Evolutionary conservation across 192 early-diverging fungal species (phyloP).

Genomic region (Dimargaris cristalligena): DNA sequence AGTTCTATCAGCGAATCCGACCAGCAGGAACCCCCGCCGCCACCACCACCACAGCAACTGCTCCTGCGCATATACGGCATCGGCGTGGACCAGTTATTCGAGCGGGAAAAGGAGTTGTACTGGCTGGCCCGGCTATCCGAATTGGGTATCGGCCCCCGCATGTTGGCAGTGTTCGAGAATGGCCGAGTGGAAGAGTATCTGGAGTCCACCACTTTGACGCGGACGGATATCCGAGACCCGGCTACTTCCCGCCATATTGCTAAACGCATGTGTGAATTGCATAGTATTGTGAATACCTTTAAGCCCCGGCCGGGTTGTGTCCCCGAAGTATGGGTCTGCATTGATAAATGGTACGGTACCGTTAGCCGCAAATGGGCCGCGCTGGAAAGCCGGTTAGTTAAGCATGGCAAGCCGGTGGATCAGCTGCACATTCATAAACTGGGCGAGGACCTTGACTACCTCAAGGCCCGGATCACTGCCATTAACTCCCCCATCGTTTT

Average conservation of each 20-base stretch:
- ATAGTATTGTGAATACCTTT: conserved; percentile 46
- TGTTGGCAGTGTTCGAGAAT: conserved; percentile 65
- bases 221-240: conserved; percentile 45
- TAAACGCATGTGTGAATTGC: conserved; percentile 46
- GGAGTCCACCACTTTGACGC: conserved; percentile 49
- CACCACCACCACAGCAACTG: conserved; percentile 7
- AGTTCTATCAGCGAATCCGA: conserved; percentile 10
- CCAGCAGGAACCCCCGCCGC: background rate
- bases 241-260: conserved; percentile 55
- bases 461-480: conserved; percentile 32
- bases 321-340: conserved; percentile 51
- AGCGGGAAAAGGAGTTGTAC: conserved; percentile 62
- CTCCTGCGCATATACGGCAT: conserved; percentile 65
- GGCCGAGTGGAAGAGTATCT: conserved; percentile 77
- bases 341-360: conserved; percentile 41
- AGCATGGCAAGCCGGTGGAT: conserved; percentile 14
- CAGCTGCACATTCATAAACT: conserved; percentile 18
- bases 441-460: conserved; percentile 23
- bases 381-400: conserved; percentile 13
- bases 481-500: conserved; percentile 58
- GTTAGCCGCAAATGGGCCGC: conserved; percentile 16
- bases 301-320: conserved; percentile 25
- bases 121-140: conserved; percentile 56
- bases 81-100: conserved; percentile 59
- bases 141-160: conserved; percentile 50